These are phyloP conservation scores for Aspergillus puulaauensis DNA, from an alignment of 2,329 filamentous ascomycete species.

Conservation along the genomic window DNA sequence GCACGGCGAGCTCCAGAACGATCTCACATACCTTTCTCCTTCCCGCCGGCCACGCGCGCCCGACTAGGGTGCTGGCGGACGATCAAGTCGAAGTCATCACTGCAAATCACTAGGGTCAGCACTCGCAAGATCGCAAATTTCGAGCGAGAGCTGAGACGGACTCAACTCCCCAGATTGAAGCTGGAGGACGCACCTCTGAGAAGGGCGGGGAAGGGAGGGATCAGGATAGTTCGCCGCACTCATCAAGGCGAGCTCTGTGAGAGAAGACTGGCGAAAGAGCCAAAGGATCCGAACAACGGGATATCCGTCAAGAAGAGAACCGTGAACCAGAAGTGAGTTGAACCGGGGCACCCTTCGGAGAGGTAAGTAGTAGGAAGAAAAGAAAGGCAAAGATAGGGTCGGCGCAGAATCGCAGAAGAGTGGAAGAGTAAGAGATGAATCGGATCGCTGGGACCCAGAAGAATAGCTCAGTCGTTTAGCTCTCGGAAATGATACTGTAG, in stretches of 20 bases:
- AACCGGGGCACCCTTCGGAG: constrained; percentile 17
- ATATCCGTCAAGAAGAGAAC: constrained; percentile 21
- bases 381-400: constrained; percentile 19
- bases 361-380: constrained; percentile 15
- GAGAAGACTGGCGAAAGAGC: constrained; percentile 21
- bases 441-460: constrained; percentile 26
- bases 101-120: constrained; percentile 46
- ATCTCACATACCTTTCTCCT: constrained; percentile 65
- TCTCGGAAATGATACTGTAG: constrained; percentile 21
- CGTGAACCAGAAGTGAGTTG: constrained; percentile 25
- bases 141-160: constrained; percentile 30
- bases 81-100: constrained; percentile 56
- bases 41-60: constrained; percentile 68
- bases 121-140: constrained; percentile 26
- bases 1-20: neutral
- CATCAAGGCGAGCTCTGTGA: constrained; percentile 38
- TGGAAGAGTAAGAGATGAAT: constrained; percentile 21
- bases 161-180: constrained; percentile 14
- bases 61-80: constrained; percentile 68
- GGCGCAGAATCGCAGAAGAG: constrained; percentile 24
- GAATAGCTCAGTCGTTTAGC: neutral
- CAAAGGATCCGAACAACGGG: constrained; percentile 22
- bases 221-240: constrained; percentile 42
- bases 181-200: constrained; percentile 37
- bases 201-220: constrained; percentile 43